Evolutionary conservation across 169 alveolate species (phyloP), one percentile per base, ranked within the genome.

Genomic region (Theileria orientalis): DNA sequence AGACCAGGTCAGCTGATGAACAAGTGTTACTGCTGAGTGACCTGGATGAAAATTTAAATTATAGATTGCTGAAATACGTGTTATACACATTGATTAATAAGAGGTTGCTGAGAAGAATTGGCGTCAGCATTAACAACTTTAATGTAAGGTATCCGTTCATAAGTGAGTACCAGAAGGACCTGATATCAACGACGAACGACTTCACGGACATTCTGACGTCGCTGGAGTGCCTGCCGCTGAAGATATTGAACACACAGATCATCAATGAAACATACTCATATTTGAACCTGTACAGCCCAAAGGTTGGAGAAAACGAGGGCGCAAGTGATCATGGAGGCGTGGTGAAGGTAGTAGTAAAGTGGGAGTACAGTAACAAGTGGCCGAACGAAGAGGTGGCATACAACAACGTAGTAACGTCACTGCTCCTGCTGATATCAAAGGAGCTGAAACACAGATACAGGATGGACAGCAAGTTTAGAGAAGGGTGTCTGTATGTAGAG

Each of bases 161-260:
- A 8, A 70, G 76, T 3, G 77, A 62, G 9, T 32, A 54, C 66
- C 46, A 78, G 35, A 44, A 67, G 37, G 35, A 40, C 2, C 59
- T 79, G 14, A 79, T 79, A 72, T 60, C 59, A 33, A 69, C 40
- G 9, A 68, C 63, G 63, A 79, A 79, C 40, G 71, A 79, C 5
- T 68, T 79, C 42, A 66, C 51, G 40, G 87, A 67, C 13, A 33
- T 64, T 2, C 54, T 79, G 66, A 47, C 70, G 40, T 63, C 77
- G 25, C 41, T 79, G 29, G 70, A 71, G 0, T n/a, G 35, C 37
- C 52, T 79, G 30, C 87, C 87, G 5, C 35, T 79, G 35, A 79
- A 71, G 35, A 69, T 79, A 25, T 54, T 69, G 3, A 76, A 76
- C 41, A 42, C 66, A 33, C 56, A 16, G 57, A 32, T 54, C 1